Evolutionary conservation across 192 early-diverging fungal species (phyloP).

Genomic region (Allomyces javanicus): DNA sequence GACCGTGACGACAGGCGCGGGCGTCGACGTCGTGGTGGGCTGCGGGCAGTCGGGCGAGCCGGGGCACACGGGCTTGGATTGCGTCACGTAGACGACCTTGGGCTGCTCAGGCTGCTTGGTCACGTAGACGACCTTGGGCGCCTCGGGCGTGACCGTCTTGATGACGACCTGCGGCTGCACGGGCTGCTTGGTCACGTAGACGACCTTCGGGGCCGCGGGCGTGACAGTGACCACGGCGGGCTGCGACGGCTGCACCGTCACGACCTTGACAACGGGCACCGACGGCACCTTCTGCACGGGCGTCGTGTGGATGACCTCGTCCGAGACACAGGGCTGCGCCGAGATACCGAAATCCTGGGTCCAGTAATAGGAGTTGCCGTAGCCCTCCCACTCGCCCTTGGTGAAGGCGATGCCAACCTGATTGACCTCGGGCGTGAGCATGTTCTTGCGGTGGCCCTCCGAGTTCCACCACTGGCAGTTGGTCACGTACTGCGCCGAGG

Average conservation of each 20-base stretch:
- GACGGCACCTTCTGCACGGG: too few species aligned
- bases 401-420: neutral
- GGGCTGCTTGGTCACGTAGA: neutral
- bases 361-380: neutral
- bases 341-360: neutral
- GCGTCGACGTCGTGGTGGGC: too few species aligned
- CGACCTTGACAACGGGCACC: too few species aligned
- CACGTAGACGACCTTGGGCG: neutral
- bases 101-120: neutral
- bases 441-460: neutral
- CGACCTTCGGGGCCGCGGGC: neutral
- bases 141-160: neutral
- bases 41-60: too few species aligned
- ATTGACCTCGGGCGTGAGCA: neutral
- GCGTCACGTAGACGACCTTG: neutral
- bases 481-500: neutral
- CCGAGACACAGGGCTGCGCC: neutral
- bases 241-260: neutral
- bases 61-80: too few species aligned
- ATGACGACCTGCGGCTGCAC: neutral
- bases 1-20: too few species aligned
- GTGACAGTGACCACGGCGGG: neutral
- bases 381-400: neutral
- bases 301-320: neutral
- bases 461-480: neutral